Conservation (phyloP, 2,329 filamentous ascomycete genomes). For the Cylindrodendrum hubeiense region DNA sequence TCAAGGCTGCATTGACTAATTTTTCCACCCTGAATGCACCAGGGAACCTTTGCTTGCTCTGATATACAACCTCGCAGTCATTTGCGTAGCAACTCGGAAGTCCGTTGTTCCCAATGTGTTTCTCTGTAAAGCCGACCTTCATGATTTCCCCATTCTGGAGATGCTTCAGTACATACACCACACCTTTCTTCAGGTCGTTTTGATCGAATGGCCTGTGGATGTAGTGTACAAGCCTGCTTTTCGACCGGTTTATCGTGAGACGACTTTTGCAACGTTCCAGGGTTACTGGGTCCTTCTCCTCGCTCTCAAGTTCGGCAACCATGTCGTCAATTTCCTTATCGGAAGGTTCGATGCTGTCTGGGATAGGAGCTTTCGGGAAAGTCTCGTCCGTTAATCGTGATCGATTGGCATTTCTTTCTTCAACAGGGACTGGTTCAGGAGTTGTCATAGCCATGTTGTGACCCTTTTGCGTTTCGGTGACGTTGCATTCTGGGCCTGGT, state of each 20-base stretch:
- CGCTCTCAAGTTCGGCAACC: not conserved
- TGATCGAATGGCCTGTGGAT: not conserved
- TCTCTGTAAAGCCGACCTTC: not conserved
- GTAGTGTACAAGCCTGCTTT: not conserved
- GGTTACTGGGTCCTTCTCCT: not conserved
- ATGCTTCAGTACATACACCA: not conserved
- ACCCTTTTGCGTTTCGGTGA: not conserved
- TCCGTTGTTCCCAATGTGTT: not conserved
- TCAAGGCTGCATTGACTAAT: not conserved
- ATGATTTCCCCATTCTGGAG: not conserved
- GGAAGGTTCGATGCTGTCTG: not conserved
- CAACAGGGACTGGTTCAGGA: not conserved
- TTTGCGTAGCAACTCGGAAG: not conserved
- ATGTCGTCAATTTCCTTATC: not conserved
- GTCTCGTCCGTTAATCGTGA: not conserved
- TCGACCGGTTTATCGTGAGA: not conserved
- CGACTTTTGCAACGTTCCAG: not conserved
- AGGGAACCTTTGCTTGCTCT: not conserved
- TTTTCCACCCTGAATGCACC: not conserved
- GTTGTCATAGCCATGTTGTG: not conserved
- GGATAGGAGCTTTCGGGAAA: not conserved
- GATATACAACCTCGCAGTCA: not conserved
- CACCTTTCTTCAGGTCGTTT: not conserved
- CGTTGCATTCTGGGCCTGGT: not conserved
- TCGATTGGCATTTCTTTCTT: not conserved